Evolutionary conservation across 345 rosid genomes (phyloP), one percentile per base, ranked within the genome.

Genomic region (Cochlearia excelsa): DNA sequence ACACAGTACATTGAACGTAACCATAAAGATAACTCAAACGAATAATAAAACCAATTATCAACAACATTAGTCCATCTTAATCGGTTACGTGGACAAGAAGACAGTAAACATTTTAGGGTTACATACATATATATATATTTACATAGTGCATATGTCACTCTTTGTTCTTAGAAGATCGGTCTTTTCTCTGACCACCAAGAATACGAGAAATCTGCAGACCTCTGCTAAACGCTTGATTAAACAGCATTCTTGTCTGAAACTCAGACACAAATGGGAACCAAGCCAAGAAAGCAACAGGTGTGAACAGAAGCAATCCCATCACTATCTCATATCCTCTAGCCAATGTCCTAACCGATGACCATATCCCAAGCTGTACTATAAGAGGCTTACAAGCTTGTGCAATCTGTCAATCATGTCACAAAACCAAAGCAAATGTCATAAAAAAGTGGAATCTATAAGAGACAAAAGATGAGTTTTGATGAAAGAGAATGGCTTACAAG

Each of bases 161-260:
- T 57, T 82, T 82, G 75, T 66, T 74, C 34, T 75, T 80, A 40
- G 95, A 77, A 39, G 92, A 68, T 1, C 80, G 75, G 38, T 82
- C 89, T 61, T 90, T 79, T 76, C 79, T 80, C 33, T 75, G 83
- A 49, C 97, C 90, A 9, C 89, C 85, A 30, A 90, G 95, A 71
- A 90, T 87, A 65, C 95, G 95, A 2, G 93, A 87, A 58, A 90
- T 87, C 63, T 83, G 95, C 26, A 90, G 65, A 72, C 95, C 97
- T 78, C 95, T 84, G 63, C 97, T 87, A 72, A 90, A 90, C 2
- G 97, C 95, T 78, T 90, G 95, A 78, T 90, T 90, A 74, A 90
- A 90, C 33, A 90, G 80, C 90, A 90, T 82, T 38, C 97, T 81
- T 41, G 93, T 85, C 70, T 90, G 95, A 68, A 90, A 90, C 67